phyloP scores from a whole-genome alignment of 192 early-diverging fungal genomes.

The Mortierella hygrophila region DNA sequence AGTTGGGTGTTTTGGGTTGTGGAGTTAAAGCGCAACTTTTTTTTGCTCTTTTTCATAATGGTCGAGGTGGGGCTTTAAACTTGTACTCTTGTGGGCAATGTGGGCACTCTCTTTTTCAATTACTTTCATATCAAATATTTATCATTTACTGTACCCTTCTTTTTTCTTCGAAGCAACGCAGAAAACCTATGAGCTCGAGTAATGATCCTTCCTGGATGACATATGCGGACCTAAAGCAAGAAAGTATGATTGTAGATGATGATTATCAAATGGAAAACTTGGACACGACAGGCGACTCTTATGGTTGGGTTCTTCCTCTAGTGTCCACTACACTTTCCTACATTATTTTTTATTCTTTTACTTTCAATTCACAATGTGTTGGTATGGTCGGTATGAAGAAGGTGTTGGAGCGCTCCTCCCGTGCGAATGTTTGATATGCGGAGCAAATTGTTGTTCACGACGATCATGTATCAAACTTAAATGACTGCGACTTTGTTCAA shows the following conservation, averaged over 20 bases:
- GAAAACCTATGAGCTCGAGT: neutral
- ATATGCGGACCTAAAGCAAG: neutral
- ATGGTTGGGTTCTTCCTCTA: constrained; percentile 1
- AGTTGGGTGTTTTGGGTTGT: neutral
- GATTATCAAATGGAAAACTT: neutral
- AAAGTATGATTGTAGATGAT: neutral
- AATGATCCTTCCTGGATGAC: neutral
- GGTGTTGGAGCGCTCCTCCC: neutral
- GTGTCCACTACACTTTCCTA: neutral
- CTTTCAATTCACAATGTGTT: neutral
- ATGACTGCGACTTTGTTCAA: too few relatives aligned
- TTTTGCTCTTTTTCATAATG: neutral
- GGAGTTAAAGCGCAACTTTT: neutral
- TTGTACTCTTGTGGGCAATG: neutral
- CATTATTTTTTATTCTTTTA: neutral
- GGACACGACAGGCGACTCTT: neutral
- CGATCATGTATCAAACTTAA: neutral
- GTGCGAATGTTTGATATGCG: neutral
- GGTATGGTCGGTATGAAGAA: neutral
- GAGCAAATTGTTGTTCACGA: neutral
- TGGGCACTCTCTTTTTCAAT: neutral
- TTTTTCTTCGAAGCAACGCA: neutral
- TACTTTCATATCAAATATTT: neutral
- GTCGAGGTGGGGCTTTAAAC: neutral
- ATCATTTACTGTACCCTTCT: too few relatives aligned